Evolutionary conservation across 495 filamentous ascomycete species (phyloP).

Genomic region (Letharia lupina): DNA sequence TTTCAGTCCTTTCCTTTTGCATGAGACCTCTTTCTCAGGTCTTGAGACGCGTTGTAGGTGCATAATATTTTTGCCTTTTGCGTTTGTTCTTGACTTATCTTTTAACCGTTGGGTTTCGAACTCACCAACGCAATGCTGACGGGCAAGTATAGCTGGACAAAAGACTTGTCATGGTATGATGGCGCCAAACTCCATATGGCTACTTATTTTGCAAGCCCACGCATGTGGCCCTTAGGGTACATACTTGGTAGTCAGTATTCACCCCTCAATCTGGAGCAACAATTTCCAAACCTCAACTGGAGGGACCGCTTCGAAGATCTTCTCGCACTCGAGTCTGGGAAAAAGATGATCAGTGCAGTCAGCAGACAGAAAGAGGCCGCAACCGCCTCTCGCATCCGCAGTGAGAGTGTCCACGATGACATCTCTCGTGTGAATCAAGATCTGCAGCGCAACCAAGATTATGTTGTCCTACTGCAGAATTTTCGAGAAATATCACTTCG

Average conservation of each 20-base stretch:
- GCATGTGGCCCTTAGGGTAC: not conserved
- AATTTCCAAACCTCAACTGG: not conserved
- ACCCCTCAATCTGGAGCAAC: not conserved
- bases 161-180: not conserved
- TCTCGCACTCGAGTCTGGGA: not conserved
- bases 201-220: constrained; percentile 2
- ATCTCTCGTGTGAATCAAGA: constrained; percentile 1
- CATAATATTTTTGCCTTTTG: not conserved
- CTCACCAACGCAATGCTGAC: not conserved
- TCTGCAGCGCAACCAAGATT: not conserved
- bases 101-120: not conserved
- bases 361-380: not conserved
- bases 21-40: not conserved
- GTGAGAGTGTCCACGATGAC: not conserved
- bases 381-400: not conserved
- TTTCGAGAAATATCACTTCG: not conserved
- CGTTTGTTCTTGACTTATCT: not conserved
- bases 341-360: not conserved
- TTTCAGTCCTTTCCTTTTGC: not conserved
- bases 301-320: not conserved
- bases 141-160: not conserved
- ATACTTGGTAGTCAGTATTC: not conserved
- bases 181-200: not conserved
- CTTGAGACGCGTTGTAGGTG: not conserved
- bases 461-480: not conserved